Evolutionary conservation across 345 rosid genomes (phyloP).

Genomic region (Cardamine occulta): DNA sequence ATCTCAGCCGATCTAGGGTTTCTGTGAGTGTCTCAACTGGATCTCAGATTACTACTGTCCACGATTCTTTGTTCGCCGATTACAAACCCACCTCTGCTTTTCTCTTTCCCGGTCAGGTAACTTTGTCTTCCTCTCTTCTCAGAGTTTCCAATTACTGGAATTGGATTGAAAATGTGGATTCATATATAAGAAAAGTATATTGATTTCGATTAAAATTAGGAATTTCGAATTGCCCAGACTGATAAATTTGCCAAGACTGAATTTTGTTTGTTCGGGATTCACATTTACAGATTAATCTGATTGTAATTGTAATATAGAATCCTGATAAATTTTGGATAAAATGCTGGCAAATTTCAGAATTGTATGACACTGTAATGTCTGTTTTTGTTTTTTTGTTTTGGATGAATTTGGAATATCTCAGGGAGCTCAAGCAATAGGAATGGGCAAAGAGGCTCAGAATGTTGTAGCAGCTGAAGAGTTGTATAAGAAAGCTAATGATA

Average conservation of each 20-base stretch:
- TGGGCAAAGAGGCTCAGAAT: constrained; percentile 92
- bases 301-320: not conserved
- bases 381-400: not conserved
- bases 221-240: not conserved
- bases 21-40: constrained; percentile 70
- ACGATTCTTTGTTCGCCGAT: constrained; percentile 70
- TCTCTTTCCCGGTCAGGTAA: constrained; percentile 96
- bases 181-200: no score
- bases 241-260: not conserved
- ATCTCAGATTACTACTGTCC: constrained; percentile 52
- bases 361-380: not conserved
- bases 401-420: constrained; percentile 35
- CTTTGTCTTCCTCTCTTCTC: not conserved
- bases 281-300: not conserved
- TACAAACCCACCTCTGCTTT: constrained; percentile 81
- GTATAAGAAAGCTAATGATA: constrained; percentile 80
- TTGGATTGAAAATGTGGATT: constrained; percentile 23
- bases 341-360: not conserved
- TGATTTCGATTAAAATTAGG: constrained; percentile 4
- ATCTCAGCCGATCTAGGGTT: constrained; percentile 60
- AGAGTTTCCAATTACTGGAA: not conserved
- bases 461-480: constrained; percentile 77
- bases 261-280: not conserved
- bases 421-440: constrained; percentile 98
- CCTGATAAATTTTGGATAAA: not conserved